phyloP scores from a whole-genome alignment of 208 protist genomes.

The Porcisia deanei region DNA sequence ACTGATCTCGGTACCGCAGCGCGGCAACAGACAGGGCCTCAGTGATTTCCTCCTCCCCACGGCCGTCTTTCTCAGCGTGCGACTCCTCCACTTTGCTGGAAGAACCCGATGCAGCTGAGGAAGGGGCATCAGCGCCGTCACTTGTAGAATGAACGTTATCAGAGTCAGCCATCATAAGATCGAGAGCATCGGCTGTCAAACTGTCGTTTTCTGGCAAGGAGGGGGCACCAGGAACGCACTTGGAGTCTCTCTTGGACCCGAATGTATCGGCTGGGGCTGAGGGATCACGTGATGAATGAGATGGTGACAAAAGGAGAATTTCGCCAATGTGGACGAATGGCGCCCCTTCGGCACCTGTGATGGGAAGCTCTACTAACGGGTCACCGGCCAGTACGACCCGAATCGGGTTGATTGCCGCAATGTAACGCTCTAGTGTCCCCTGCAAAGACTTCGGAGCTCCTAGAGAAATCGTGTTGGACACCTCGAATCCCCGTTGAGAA shows the following conservation, averaged over 20 bases:
- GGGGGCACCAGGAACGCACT: neutral
- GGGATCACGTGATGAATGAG: neutral
- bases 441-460: slow-evolving; percentile 71
- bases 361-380: slow-evolving; percentile 77
- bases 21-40: slow-evolving; percentile 22
- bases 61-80: slow-evolving; percentile 4
- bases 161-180: slow-evolving; percentile 11
- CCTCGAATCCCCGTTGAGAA: slow-evolving; percentile 60
- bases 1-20: slow-evolving; percentile 49
- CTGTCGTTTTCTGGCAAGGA: neutral
- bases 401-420: slow-evolving; percentile 67
- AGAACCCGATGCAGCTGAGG: neutral
- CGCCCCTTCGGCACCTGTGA: slow-evolving; percentile 72
- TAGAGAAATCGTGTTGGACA: slow-evolving; percentile 77
- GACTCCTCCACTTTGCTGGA: neutral
- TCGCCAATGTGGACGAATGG: slow-evolving; percentile 83
- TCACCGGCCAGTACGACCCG: slow-evolving; percentile 83
- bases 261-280: too few relatives aligned
- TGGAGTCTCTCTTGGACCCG: neutral
- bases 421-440: slow-evolving; percentile 63
- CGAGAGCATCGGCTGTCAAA: slow-evolving; percentile 37
- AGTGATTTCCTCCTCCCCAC: slow-evolving; percentile 16
- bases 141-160: neutral
- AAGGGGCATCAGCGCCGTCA: neutral
- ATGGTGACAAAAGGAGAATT: slow-evolving; percentile 60